Conservation (phyloP, 2,329 filamentous ascomycete species). For the Diaporthe vaccinii region DNA sequence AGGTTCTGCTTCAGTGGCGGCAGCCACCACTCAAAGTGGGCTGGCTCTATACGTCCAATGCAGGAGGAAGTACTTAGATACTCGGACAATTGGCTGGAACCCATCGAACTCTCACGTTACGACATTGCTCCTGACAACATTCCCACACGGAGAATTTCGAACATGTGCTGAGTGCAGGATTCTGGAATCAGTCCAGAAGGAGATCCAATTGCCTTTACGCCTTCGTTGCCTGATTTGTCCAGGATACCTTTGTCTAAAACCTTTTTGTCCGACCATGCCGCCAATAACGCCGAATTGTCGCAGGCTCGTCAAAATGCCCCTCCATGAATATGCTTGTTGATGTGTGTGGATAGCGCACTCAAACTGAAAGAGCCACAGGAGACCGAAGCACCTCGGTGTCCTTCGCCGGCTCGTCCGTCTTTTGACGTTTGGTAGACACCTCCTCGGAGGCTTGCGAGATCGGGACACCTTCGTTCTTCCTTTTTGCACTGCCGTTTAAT, state of each 20-base stretch:
- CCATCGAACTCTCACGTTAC: too few species aligned
- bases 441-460: neutral
- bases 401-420: constrained; percentile 4
- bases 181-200: neutral
- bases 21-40: neutral
- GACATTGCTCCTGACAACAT: neutral
- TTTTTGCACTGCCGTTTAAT: constrained; percentile 16
- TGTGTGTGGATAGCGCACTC: neutral
- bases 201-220: neutral
- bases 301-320: neutral
- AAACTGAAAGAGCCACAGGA: constrained; percentile 37
- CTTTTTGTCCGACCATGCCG: constrained; percentile 20
- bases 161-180: neutral
- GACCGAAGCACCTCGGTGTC: constrained; percentile 24
- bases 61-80: neutral
- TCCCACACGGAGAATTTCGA: neutral
- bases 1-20: neutral
- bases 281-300: constrained; percentile 28
- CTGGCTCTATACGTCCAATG: neutral
- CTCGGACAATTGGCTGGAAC: neutral
- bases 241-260: constrained; percentile 41
- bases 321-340: constrained; percentile 1
- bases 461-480: constrained; percentile 13
- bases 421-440: constrained; percentile 25
- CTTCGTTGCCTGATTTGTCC: neutral